Base-by-base conservation (phyloP, 2,329 filamentous ascomycete genomes). In the Endoconidiophora laricicola region DNA sequence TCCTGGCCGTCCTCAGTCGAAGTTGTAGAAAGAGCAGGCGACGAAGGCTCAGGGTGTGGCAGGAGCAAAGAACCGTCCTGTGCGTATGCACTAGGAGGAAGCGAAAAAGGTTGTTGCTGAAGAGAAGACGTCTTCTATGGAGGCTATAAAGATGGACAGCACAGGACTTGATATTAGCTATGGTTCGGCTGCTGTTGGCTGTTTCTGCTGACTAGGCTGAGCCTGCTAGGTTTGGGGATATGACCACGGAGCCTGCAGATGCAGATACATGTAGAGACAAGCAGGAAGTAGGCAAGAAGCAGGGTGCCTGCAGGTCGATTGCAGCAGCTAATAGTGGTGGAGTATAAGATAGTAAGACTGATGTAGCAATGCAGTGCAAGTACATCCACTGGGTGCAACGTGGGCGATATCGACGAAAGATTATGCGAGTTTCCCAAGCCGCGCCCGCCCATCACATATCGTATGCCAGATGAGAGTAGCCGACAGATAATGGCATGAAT, bases 1-100 rank as follows among this genome's bases (percentile, higher is more conserved):
- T 68, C 65, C 59, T 72, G 69, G 58, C 67, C 71, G 69, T 76
- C 74, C 47, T 74, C 73, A 39, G 78, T 81, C 39, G 78, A 81
- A 43, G 73, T 69, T 53, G 70, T 73, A 50, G 78, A 81, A 52
- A 81, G 68, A 48, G 77, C 70, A 52, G 78, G 76, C 48, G 76
- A 80, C 50, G 60, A 63, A 54, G 69, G 36, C 20, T 67, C n/a
- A 66, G 41, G 62, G 54, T 54, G 60, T 60, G 60, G 60, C 60
- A 58, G 60, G 61, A 58, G 59, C 58, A 55, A 62, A 58, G 58
- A 60, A 64, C 70, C 71, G 69, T 77, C 74, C 73, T 72, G 75
- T 73, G 75, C 73, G 60, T 65, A 60, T 60, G 75, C 75, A 78
- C 72, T 66, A 74, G 74, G 73, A 71, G 71, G 69, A 64, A 67